Evolutionary conservation across 75 land plant species (phyloP), one percentile per base, ranked within the genome.

Genomic region (Picea sitchensis): DNA sequence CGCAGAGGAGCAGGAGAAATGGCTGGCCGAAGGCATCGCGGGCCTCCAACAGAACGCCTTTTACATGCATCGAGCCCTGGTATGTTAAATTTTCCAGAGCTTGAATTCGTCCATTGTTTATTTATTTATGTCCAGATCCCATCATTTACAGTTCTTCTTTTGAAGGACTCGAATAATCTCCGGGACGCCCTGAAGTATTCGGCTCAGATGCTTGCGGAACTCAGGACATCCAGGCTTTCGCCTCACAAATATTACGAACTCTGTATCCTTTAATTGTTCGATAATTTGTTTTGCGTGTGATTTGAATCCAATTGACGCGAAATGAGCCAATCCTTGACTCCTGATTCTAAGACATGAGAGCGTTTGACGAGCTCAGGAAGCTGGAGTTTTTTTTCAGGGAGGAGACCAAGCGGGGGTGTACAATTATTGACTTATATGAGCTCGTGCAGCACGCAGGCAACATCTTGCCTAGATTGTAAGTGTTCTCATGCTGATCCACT

Each of bases 361-460:
- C 95, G 18, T 96, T 96, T 85, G 99, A 96, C 84, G 99, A 96
- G 81, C 76, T 96, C 79, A 86, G 98, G 85, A 93, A 86, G 80
- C 82, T 96, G 84, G 99, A 96, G 82, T 85, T 92, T 67, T 96
- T 96, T 80, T 96, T 96, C 58, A 89, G 61, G 59, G 99, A 96
- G 65, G 99, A 96, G 86, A 79, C 84, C 0, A 79, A 86, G 20
- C 81, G 99, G 12, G 93, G 93, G 47, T 93, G 95, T 84, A 91
- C 95, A 0, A 83, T 92, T 79, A 89, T 92, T 57, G 92, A 96
- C 74, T 84, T 96, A 9, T 96, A 96, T 74, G 99, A 96, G 84
- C 97, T 96, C 36, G 99, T 96, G 68, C 99, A 96, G 81, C 99
- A 96, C 80, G 92, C 99, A 34, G 98, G 98, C 23, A 96, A 96